Evolutionary conservation across 768 basidiomycete species (phyloP).

Genomic region (Lepiota brunneoincarnata): DNA sequence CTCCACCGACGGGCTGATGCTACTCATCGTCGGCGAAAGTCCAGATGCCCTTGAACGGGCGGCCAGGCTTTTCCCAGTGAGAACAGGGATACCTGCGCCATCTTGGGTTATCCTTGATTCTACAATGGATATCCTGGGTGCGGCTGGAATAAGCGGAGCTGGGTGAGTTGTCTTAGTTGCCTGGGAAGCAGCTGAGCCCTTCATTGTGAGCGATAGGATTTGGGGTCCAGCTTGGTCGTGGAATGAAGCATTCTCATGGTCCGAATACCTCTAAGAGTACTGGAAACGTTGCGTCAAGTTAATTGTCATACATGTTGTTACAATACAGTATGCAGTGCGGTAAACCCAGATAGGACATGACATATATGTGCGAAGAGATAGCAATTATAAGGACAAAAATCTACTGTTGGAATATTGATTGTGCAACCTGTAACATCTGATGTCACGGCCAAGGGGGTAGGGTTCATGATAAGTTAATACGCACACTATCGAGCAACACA

Average conservation of each 20-base stretch:
- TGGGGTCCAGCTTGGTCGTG: conserved; percentile 30
- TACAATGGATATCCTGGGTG: conserved; percentile 53
- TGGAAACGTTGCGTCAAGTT: conserved; percentile 3
- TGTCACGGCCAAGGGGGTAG: conserved; percentile 9
- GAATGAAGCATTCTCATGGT: conserved; percentile 17
- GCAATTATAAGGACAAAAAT: conserved; percentile 59
- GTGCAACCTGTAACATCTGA: conserved; percentile 54
- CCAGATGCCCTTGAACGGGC: conserved; percentile 61
- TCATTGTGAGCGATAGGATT: conserved; percentile 13
- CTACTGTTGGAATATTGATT: conserved; percentile 77
- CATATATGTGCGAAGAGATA: conserved; percentile 80
- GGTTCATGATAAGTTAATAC: conserved; percentile 25
- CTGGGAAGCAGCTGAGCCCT: neutral
- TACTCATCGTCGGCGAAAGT: conserved; percentile 60
- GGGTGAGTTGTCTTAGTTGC: conserved; percentile 49
- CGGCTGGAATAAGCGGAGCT: conserved; percentile 72
- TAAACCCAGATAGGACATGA: conserved; percentile 59
- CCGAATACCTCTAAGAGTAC: conserved; percentile 13
- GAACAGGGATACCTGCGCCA: conserved; percentile 75
- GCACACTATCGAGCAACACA: conserved; percentile 78
- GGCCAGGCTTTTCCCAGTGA: conserved; percentile 73
- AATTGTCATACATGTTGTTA: conserved; percentile 53
- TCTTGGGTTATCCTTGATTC: conserved; percentile 72
- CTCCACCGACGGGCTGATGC: conserved; percentile 19
- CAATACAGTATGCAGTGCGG: conserved; percentile 80